Evolutionary conservation across 176 grass and related monocot genomes (phyloP), one percentile per base, ranked within the genome.

Genomic region (Aegilops bicornis): DNA sequence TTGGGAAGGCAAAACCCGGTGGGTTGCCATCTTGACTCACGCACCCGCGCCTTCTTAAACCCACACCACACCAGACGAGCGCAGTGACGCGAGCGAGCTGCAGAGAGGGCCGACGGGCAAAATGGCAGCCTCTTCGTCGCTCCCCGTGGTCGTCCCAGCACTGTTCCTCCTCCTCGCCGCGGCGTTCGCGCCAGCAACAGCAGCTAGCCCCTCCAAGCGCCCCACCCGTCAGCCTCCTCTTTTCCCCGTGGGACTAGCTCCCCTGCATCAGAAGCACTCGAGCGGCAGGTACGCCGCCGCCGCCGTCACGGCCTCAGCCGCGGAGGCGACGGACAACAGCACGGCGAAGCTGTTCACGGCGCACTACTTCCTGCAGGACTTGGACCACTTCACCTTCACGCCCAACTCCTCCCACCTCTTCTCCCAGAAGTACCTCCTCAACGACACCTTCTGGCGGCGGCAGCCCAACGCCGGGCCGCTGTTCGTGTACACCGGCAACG

Each of bases 311-410:
- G 40, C 64, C 2, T 5, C 22, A 24, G 30, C 65, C 7, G 65
- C 75, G 20, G 43, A 84, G 9, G 50, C 29, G 79, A 15, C 30
- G 59, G 36, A 8, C 25, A 68, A 33, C 52, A 35, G 2, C 52
- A 42, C 84, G 25, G 70, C 39, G 48, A 90, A 86, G 47, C 90
- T 89, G 5, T 96, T 94, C 90, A 94, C 90, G 72, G 24, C 79
- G 43, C 93, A 94, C 87, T 96, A 88, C 92, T 98, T 96, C 87
- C 84, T 85, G 61, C 96, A 98, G 87, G 89, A 94, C 79, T 85
- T 98, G 62, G 96, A 98, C 86, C 96, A 98, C 90, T 98, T 98
- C 93, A 96, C 93, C 82, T 98, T 98, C 91, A 91, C 64, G 61
- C 96, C 96, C 59, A 86, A 94, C 64, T 37, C 96, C 50, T 94